Evolutionary conservation across 805 yeast species (phyloP).

Genomic region (Nakazawaea molendinolei): DNA sequence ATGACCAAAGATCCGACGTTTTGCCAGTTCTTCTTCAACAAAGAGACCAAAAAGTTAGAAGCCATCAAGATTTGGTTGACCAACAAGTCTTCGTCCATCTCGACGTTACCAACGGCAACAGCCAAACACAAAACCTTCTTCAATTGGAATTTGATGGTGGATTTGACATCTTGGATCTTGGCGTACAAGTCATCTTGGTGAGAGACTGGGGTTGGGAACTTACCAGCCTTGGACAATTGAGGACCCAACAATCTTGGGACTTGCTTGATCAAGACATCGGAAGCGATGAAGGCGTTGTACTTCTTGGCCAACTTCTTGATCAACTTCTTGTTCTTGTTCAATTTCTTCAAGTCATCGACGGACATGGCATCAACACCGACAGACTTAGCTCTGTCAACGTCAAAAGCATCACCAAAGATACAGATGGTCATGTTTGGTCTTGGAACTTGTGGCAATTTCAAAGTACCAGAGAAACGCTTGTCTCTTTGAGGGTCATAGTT

Average conservation of each 20-base stretch:
- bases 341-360: conserved; percentile 98
- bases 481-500: conserved; percentile 99
- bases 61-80: conserved; percentile 98
- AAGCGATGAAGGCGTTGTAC: conserved; percentile 99
- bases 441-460: conserved; percentile 97
- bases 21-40: conserved; percentile 99
- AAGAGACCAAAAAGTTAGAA: conserved; percentile 97
- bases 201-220: conserved; percentile 99
- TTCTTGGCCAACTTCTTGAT: conserved; percentile 99
- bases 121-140: conserved; percentile 99
- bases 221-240: conserved; percentile 99
- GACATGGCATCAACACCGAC: conserved; percentile 99
- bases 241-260: conserved; percentile 99
- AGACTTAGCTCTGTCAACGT: conserved; percentile 99
- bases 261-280: conserved; percentile 98
- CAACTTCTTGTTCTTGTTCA: conserved; percentile 99
- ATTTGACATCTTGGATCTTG: conserved; percentile 95
- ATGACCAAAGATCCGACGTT: conserved; percentile 98
- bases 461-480: conserved; percentile 99
- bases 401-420: conserved; percentile 99
- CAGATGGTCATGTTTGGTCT: conserved; percentile 99
- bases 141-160: conserved; percentile 99
- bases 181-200: conserved; percentile 96
- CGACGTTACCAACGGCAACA: conserved; percentile 99
- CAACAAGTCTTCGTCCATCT: conserved; percentile 94